Evolutionary conservation across 75 land plant species (phyloP).

Genomic region (Selaginella tamariscina): DNA sequence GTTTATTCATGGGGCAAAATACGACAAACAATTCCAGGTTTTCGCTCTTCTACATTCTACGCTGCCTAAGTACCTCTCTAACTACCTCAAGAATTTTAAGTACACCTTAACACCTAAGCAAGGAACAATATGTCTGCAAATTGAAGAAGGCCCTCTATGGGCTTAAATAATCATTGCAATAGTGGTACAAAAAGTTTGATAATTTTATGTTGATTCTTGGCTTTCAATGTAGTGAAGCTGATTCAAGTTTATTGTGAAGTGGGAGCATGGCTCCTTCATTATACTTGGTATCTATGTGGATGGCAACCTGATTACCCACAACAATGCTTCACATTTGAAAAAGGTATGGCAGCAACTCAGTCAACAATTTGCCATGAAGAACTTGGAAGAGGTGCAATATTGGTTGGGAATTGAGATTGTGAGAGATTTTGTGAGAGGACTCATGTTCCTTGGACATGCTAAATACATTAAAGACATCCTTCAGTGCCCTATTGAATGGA

Average conservation of each 20-base stretch:
- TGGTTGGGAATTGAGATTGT: constrained; percentile 4
- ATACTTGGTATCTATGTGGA: constrained; percentile 24
- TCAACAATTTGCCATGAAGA: constrained; percentile 4
- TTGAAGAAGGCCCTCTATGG: too few species aligned
- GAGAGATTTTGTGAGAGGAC: neutral
- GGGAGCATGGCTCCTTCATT: neutral
- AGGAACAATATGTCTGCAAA: too few species aligned
- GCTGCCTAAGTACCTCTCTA: too few species aligned
- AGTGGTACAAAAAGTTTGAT: too few species aligned
- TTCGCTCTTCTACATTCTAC: too few species aligned
- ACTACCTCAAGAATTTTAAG: too few species aligned
- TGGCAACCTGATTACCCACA: constrained; percentile 24
- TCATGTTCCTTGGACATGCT: neutral
- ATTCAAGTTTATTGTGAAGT: constrained; percentile 1
- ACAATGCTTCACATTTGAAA: neutral
- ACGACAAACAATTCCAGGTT: too few species aligned
- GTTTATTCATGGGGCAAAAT: too few species aligned
- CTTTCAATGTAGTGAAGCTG: neutral
- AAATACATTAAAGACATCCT: constrained; percentile 15
- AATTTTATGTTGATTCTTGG: constrained; percentile 14
- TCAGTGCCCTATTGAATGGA: constrained; percentile 6
- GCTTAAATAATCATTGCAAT: too few species aligned
- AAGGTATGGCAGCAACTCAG: constrained; percentile 11
- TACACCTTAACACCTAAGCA: too few species aligned
- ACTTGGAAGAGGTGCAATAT: neutral